A percentile compares a stretch with the other conserved stretches of the same genome.
Conservation (phyloP, 225 moss, liverwort and hornwort genomes). For the Rhytidiadelphus loreus region DNA sequence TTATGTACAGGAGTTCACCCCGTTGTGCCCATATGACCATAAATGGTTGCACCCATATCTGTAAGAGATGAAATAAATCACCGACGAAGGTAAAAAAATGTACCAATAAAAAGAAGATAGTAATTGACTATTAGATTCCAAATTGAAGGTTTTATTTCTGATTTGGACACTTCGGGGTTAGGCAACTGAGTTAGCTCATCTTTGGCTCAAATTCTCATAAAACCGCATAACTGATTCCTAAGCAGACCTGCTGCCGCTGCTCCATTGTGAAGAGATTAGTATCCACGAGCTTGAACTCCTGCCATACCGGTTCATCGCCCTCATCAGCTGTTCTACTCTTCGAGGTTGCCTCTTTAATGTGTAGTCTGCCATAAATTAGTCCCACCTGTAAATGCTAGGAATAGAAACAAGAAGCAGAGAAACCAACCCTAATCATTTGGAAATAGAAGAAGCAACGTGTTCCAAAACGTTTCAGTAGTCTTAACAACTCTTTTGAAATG, state of each 20-base stretch:
- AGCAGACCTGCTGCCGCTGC: constrained; percentile 70
- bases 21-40: background rate
- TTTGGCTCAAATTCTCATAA: background rate
- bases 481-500: background rate
- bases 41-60: background rate
- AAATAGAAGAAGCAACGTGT: background rate
- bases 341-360: constrained; percentile 66
- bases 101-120: background rate
- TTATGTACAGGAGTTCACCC: background rate
- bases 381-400: background rate
- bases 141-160: too few relatives aligned
- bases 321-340: constrained; percentile 63
- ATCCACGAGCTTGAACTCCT: constrained; percentile 74
- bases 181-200: background rate
- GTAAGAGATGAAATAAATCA: background rate
- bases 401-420: background rate
- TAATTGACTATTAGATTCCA: background rate
- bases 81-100: background rate
- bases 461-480: background rate
- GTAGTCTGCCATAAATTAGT: constrained; percentile 39
- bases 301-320: constrained; percentile 61
- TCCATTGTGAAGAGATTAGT: constrained; percentile 69
- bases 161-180: background rate
- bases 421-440: background rate
- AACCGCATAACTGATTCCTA: background rate